Evolutionary conservation across 208 protist species (phyloP), one percentile per base, ranked within the genome.

Genomic region (Leishmania aethiopica): DNA sequence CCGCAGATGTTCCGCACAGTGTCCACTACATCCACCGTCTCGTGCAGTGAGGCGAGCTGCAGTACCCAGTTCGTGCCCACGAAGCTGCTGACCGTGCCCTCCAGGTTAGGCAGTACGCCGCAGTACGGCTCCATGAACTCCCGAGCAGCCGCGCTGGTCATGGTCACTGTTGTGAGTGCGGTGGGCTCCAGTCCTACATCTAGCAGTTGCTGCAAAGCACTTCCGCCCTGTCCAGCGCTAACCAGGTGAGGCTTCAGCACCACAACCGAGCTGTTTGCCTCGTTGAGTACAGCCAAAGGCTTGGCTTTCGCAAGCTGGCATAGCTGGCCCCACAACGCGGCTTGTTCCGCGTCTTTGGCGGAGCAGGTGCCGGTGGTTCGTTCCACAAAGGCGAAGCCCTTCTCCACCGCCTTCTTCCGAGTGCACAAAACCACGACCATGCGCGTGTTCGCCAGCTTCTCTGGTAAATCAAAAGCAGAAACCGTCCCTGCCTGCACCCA

Each of bases 201-300:
- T 17, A 96, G 66, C 35, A 95, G 82, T 77, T 94, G 88, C 85
- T 96, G 89, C 32, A 96, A 80, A 32, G 84, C 88, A 42, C 77
- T 89, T 51, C 92, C 95, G 35, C 85, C 88, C 0, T 80, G 69
- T 0, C 83, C 76, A 74, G 75, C 57, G 62, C 84, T 66, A 49
- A 93, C 72, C n/a, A 93, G 75, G 75, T 95, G 91, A 10, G 93
- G 93, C 86, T 98, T 98, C 37, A 98, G 67, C 62, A 98, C 75
- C 3, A 98, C 91, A 2, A 98, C 90, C 25, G 92, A 89, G 72
- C 80, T 93, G 79, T 93, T 93, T 69, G 70, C 32, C 69, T 96
- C 93, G 51, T 88, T 90, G 55, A 89, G 91, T 57, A 96, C 80
- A 11, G 89, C 93, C n/a, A 97, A 82, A 3, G 92, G 95, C 42